Conservation (phyloP, 768 basidiomycete species). For the Tulasnella sp. region DNA sequence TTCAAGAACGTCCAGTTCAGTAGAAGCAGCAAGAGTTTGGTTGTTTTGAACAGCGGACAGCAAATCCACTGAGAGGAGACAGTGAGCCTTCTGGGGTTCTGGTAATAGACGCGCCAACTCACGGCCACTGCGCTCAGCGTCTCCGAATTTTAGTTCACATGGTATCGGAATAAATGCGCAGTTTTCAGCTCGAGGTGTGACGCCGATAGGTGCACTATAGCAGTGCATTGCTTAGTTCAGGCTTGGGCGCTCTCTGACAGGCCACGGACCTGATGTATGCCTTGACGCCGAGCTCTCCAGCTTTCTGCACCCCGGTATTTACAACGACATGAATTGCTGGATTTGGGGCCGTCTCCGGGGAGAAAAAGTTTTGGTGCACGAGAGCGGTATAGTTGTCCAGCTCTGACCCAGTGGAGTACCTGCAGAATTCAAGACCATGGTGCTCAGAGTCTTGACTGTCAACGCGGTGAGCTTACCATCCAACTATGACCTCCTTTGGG, state of each 20-base stretch:
- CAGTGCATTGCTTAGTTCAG: background rate
- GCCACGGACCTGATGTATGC: constrained; percentile 72
- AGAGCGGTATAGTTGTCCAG: constrained; percentile 94
- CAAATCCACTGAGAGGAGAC: constrained; percentile 63
- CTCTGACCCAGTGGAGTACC: constrained; percentile 89
- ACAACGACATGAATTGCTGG: constrained; percentile 88
- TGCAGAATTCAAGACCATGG: constrained; percentile 37
- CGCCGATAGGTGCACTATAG: constrained; percentile 77
- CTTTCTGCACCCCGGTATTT: constrained; percentile 72
- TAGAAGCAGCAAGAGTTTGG: constrained; percentile 37
- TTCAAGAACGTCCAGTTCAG: constrained; percentile 74
- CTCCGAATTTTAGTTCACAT: constrained; percentile 77
- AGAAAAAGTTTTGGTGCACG: constrained; percentile 91
- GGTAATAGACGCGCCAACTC: constrained; percentile 39
- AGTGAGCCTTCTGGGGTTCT: background rate
- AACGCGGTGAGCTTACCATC: constrained; percentile 63
- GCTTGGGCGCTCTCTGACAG: background rate
- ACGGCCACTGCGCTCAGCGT: constrained; percentile 83
- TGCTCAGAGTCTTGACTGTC: background rate
- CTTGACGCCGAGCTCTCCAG: constrained; percentile 66
- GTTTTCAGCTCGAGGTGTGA: constrained; percentile 88
- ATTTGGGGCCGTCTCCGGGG: constrained; percentile 82
- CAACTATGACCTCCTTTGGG: constrained; percentile 86
- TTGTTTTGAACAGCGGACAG: constrained; percentile 41
- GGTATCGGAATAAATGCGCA: constrained; percentile 91